Conservation (phyloP, 768 basidiomycete genomes). For the Lentinula guzmanii region DNA sequence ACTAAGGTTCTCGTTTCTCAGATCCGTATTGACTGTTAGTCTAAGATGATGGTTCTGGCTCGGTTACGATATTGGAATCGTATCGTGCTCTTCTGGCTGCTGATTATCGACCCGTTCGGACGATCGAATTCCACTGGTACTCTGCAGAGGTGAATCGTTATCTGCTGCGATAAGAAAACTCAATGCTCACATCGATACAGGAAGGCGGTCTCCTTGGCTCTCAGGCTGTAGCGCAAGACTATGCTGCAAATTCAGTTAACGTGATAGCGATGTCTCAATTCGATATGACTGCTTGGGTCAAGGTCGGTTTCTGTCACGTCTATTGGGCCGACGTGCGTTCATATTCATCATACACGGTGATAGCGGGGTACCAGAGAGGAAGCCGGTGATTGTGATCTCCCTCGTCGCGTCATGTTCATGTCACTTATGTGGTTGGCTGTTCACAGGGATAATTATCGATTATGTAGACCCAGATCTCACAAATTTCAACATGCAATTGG, state of each 20-base stretch:
- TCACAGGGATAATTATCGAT: constrained; percentile 9
- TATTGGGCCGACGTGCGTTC: neutral
- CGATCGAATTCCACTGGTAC: constrained; percentile 83
- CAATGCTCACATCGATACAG: constrained; percentile 25
- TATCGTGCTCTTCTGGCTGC: constrained; percentile 66
- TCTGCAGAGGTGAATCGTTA: constrained; percentile 56
- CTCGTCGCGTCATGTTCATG: constrained; percentile 4
- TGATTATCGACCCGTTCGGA: constrained; percentile 58
- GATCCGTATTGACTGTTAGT: constrained; percentile 19
- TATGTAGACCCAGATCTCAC: constrained; percentile 51
- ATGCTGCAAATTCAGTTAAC: constrained; percentile 54
- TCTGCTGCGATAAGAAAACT: constrained; percentile 3
- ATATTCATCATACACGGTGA: neutral
- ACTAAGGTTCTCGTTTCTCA: constrained; percentile 8
- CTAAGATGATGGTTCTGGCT: constrained; percentile 67
- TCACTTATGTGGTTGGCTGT: neutral
- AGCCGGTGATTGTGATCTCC: constrained; percentile 51
- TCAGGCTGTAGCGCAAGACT: constrained; percentile 80
- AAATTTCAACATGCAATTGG: constrained; percentile 69
- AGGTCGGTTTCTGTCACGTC: constrained; percentile 64
- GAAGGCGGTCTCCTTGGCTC: constrained; percentile 85
- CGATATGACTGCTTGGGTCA: constrained; percentile 84
- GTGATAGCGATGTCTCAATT: constrained; percentile 79
- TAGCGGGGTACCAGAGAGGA: constrained; percentile 65
- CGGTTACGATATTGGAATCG: constrained; percentile 57